Evolutionary conservation across 192 early-diverging fungal species (phyloP).

Genomic region (Backusella liffmaniae): DNA sequence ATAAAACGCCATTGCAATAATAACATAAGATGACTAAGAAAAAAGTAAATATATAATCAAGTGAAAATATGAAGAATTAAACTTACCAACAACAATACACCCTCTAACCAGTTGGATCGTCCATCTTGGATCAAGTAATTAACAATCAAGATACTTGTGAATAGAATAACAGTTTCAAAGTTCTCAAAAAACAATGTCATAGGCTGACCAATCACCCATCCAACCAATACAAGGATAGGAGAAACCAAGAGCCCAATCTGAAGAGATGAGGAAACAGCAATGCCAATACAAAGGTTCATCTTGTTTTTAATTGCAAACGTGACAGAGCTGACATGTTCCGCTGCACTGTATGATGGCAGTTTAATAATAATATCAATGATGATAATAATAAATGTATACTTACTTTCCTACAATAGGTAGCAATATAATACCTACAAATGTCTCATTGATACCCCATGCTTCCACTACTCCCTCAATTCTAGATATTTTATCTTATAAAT

Average conservation of each 20-base stretch:
- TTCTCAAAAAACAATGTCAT: slow-evolving; percentile 83
- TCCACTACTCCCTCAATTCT: slow-evolving; percentile 68
- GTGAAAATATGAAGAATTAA: background rate
- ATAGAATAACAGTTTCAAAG: slow-evolving; percentile 82
- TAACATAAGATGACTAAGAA: slow-evolving; percentile 63
- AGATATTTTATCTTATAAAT: background rate
- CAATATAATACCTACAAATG: slow-evolving; percentile 92
- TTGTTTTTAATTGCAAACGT: slow-evolving; percentile 86
- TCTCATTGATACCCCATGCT: slow-evolving; percentile 65
- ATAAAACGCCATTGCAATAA: slow-evolving; percentile 84
- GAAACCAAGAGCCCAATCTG: slow-evolving; percentile 87
- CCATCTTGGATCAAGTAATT: slow-evolving; percentile 84
- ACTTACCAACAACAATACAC: slow-evolving; percentile 71
- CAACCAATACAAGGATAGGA: slow-evolving; percentile 67
- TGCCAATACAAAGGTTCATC: slow-evolving; percentile 77
- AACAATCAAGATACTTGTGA: slow-evolving; percentile 74
- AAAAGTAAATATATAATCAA: background rate
- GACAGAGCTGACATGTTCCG: slow-evolving; percentile 83
- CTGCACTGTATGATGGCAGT: slow-evolving; percentile 23
- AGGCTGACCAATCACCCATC: slow-evolving; percentile 83
- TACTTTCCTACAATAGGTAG: slow-evolving; percentile 91
- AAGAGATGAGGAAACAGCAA: slow-evolving; percentile 41
- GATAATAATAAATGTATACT: slow-evolving; percentile 25
- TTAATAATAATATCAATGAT: slow-evolving; percentile 4
- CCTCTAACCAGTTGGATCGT: slow-evolving; percentile 90